Conservation (phyloP, 78 protist genomes). For the Planoprotostelium fungivorum region DNA sequence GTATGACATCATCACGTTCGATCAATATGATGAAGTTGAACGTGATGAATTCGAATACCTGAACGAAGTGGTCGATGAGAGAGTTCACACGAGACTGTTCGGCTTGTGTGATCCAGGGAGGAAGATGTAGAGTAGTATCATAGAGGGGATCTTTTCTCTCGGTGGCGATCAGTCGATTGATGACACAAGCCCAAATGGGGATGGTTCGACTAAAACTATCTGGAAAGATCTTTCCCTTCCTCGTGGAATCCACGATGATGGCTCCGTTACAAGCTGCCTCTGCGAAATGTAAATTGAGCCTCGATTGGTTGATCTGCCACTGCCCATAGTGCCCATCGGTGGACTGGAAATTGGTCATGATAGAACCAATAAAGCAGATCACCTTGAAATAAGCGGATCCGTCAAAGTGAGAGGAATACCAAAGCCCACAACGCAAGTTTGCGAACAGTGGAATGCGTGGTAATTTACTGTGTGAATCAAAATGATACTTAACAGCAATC, state of each 20-base stretch:
- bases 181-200: conserved; percentile 46
- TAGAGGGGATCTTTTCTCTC: neutral
- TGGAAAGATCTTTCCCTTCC: conserved; percentile 62
- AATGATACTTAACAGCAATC: neutral
- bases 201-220: conserved; percentile 46
- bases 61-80: conserved; percentile 19
- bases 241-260: conserved; percentile 47
- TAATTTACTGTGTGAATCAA: neutral
- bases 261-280: neutral
- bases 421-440: conserved; percentile 53
- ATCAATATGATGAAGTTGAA: conserved; percentile 23
- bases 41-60: conserved; percentile 8
- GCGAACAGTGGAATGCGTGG: conserved; percentile 28
- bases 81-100: conserved; percentile 4
- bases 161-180: conserved; percentile 17
- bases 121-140: neutral
- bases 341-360: conserved; percentile 3
- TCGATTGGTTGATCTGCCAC: conserved; percentile 34
- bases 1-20: conserved; percentile 8
- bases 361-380: neutral
- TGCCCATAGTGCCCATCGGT: conserved; percentile 73
- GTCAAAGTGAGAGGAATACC: conserved; percentile 34
- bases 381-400: conserved; percentile 34
- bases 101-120: neutral
- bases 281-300: conserved; percentile 32